Evolutionary conservation across 441 rosid species (phyloP), one percentile per base, ranked within the genome.

Genomic region (Sinapis alba): DNA sequence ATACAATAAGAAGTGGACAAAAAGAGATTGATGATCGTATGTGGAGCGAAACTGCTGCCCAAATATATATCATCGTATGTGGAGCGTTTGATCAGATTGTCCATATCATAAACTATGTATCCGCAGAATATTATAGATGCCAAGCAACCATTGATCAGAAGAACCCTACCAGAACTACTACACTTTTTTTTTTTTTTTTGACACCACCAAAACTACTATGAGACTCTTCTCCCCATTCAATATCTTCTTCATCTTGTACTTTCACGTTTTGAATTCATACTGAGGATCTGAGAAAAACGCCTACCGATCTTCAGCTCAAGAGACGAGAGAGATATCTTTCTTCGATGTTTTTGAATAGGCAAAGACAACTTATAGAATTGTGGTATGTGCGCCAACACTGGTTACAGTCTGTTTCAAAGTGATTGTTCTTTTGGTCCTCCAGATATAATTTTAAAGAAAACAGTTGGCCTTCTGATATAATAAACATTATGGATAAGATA

Each of bases 1-100:
- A 53, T 1, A 76, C 2, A 2, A 38, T 13, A 57, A 83, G 77
- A 16, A 80, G 62, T 11, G 86, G 86, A 57, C 53, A 87, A 78
- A 83, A 90, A 87, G 72, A 90, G 84, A 78, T 87, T 87, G 76
- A 86, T 66, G 59, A 89, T 80, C n/a, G 83, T 89, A 90, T 75
- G 53, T 86, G 86, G 32, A 89, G 86, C 11, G 86, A 73, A 51
- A 84, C 76, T 0, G 90, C 83, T 11, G 90, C 91, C 82, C 82
- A 80, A 56, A n/a, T n/a, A n/a, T n/a, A n/a, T n/a, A n/a, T n/a
- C n/a, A n/a, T n/a, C n/a, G n/a, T 85, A 76, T 87, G 79, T 81
- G 82, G 71, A 81, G 43, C 90, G 88, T 75, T 90, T 90, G 83
- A 88, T 85, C 72, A 88, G 69, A 68, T 83, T 74, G 74, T 86